These are phyloP conservation scores for Carnegiea gigantea DNA, from an alignment of 179 eudicot genomes.

Conservation along the genomic window DNA sequence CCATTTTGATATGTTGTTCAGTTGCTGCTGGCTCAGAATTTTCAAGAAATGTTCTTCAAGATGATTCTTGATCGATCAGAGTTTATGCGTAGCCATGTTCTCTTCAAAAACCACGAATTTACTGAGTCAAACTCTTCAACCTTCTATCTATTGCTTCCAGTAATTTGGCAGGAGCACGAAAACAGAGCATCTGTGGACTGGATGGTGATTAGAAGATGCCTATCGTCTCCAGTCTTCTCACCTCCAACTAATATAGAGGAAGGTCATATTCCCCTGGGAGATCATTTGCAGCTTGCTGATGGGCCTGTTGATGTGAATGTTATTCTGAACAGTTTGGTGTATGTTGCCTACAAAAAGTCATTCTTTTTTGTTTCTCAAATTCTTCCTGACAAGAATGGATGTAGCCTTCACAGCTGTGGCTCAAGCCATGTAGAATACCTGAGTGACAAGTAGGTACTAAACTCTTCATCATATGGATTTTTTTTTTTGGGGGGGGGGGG, in stretches of 20 bases:
- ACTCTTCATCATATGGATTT: conserved; percentile 4
- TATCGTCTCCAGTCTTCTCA: conserved; percentile 78
- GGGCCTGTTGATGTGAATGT: conserved; percentile 51
- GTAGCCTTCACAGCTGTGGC: conserved; percentile 48
- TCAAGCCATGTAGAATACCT: conserved; percentile 57
- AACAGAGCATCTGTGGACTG: conserved; percentile 62
- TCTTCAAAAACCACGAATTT: conserved; percentile 42
- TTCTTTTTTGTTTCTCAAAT: conserved; percentile 80
- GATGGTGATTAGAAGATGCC: conserved; percentile 65
- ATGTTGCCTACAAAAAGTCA: conserved; percentile 62
- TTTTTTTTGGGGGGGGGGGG: neutral
- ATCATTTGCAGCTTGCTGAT: conserved; percentile 68
- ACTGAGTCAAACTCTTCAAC: conserved; percentile 39
- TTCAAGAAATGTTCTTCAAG: conserved; percentile 82
- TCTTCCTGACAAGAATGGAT: conserved; percentile 56
- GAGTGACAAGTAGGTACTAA: conserved; percentile 51
- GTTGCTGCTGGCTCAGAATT: conserved; percentile 61
- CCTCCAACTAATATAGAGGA: conserved; percentile 23
- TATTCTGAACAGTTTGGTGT: conserved; percentile 77
- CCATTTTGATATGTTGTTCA: conserved; percentile 29
- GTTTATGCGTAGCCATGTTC: conserved; percentile 53
- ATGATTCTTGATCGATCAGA: conserved; percentile 76
- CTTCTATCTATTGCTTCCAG: conserved; percentile 85
- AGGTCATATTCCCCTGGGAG: conserved; percentile 19
- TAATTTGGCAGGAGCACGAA: conserved; percentile 35